phyloP scores from a whole-genome alignment of 2,329 filamentous ascomycete species.

The Arthrobotrys pseudoclavata region DNA sequence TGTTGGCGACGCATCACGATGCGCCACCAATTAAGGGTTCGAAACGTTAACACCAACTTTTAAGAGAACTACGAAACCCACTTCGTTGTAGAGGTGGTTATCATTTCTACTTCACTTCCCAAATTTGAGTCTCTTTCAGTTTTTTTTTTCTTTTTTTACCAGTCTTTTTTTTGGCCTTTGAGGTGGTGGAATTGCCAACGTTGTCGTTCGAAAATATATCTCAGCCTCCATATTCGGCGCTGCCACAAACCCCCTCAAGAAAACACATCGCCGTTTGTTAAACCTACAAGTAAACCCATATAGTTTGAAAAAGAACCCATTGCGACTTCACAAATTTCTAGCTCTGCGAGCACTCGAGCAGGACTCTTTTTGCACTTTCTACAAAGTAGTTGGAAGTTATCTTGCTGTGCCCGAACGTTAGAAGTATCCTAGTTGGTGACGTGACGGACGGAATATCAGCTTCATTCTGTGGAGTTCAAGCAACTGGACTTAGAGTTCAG shows the following conservation, averaged over 20 bases:
- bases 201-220: too few relatives aligned
- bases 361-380: not conserved
- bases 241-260: too few relatives aligned
- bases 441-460: not conserved
- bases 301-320: too few relatives aligned
- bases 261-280: too few relatives aligned
- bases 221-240: too few relatives aligned
- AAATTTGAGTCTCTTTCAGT: not conserved
- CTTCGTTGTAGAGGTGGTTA: not conserved
- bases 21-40: constrained; percentile 1
- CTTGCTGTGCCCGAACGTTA: not conserved
- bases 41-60: not conserved
- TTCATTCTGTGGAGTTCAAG: not conserved
- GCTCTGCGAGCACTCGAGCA: too few relatives aligned
- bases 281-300: too few relatives aligned
- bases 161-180: not conserved
- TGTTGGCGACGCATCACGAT: constrained; percentile 5
- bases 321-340: not conserved
- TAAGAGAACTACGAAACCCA: not conserved
- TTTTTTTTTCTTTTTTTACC: not conserved
- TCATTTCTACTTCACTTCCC: not conserved
- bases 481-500: not conserved
- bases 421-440: not conserved
- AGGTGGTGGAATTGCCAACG: too few relatives aligned
- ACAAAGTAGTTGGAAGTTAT: not conserved